Conservation (phyloP, 2,329 filamentous ascomycete genomes). For the Arthrobotrys pseudoclavata region DNA sequence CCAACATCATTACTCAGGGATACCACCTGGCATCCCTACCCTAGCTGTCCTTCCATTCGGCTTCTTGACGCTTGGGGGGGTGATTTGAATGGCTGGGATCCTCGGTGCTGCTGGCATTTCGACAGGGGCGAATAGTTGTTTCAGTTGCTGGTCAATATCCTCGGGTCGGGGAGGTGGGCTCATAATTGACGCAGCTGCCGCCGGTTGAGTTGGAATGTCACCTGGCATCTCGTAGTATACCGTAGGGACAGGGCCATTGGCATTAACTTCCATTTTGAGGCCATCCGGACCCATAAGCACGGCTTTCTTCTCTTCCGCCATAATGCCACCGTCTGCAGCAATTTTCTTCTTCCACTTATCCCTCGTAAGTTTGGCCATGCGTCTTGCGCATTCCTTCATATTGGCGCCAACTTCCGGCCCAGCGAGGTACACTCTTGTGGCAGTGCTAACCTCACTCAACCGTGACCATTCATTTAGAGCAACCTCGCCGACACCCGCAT, state of each 20-base stretch:
- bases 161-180: conserved; percentile 35
- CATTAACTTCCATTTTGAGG: conserved; percentile 45
- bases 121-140: conserved; percentile 47
- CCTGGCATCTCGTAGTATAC: conserved; percentile 59
- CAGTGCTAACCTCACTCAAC: conserved; percentile 92
- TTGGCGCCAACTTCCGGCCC: conserved; percentile 79
- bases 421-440: conserved; percentile 84
- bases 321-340: conserved; percentile 44
- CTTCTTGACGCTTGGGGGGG: conserved; percentile 51
- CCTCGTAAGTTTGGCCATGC: conserved; percentile 55
- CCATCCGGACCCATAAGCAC: conserved; percentile 31
- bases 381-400: conserved; percentile 54
- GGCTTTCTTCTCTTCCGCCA: conserved; percentile 52
- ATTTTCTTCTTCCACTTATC: conserved; percentile 60
- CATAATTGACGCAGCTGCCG: not conserved
- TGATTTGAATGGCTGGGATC: conserved; percentile 51
- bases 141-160: conserved; percentile 45
- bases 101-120: conserved; percentile 54
- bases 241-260: conserved; percentile 43
- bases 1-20: conserved; percentile 17
- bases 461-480: conserved; percentile 98
- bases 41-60: conserved; percentile 20
- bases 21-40: conserved; percentile 29
- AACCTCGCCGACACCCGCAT: conserved; percentile 94
- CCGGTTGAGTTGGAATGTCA: conserved; percentile 26